Percentiles rank a stretch among this genome's conserved stretches.
phyloP scores from a whole-genome alignment of 2,329 filamentous ascomycete species.

The Nigrograna mackinnonii region DNA sequence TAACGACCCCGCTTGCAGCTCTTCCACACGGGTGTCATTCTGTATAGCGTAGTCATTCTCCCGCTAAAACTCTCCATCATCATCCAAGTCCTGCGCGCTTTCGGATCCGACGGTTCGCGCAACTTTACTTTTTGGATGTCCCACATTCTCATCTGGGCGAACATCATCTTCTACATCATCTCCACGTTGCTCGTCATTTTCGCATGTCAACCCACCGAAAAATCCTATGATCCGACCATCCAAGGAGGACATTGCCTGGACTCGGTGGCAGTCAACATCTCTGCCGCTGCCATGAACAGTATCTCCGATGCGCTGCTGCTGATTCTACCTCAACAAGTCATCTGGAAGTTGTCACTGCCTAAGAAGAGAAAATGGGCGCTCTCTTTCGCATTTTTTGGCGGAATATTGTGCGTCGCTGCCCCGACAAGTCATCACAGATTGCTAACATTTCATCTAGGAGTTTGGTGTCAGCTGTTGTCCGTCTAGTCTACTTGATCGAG shows the following conservation, averaged over 20 bases:
- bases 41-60: slow-evolving; percentile 14
- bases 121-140: slow-evolving; percentile 6
- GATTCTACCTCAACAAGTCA: slow-evolving; percentile 18
- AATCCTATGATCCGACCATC: slow-evolving; percentile 17
- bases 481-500: slow-evolving; percentile 13
- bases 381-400: slow-evolving; percentile 15
- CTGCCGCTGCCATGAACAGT: slow-evolving; percentile 18
- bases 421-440: not conserved
- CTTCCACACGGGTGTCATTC: slow-evolving; percentile 12
- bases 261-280: slow-evolving; percentile 16
- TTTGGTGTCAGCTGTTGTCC: slow-evolving; percentile 6
- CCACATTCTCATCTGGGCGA: slow-evolving; percentile 13
- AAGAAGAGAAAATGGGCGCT: slow-evolving; percentile 13
- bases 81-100: slow-evolving; percentile 20
- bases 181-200: slow-evolving; percentile 13
- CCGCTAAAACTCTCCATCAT: slow-evolving; percentile 21
- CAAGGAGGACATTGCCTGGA: slow-evolving; percentile 12
- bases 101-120: slow-evolving; percentile 8
- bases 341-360: slow-evolving; percentile 16
- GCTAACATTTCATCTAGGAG: slow-evolving; percentile 12
- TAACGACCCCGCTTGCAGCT: no score
- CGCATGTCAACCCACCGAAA: slow-evolving; percentile 17
- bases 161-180: slow-evolving; percentile 21
- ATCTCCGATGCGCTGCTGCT: slow-evolving; percentile 21
- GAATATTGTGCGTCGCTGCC: slow-evolving; percentile 9